Conservation (phyloP, 257 asterid species). For the Jasminum sambac region DNA sequence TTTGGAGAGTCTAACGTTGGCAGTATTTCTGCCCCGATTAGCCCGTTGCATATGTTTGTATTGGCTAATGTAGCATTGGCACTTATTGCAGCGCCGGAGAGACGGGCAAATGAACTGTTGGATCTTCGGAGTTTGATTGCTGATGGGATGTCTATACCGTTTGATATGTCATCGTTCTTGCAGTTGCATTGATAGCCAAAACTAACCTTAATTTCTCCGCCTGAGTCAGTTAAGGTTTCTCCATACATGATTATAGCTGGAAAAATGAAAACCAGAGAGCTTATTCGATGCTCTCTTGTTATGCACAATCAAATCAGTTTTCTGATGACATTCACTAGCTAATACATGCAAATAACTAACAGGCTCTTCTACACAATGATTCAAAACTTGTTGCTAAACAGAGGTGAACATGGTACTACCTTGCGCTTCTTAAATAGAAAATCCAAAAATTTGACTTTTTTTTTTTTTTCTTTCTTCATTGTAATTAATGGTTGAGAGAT, state of each 20-base stretch:
- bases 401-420: too few relatives aligned
- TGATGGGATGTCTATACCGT: constrained; percentile 56
- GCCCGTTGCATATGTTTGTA: constrained; percentile 93
- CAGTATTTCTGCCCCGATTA: constrained; percentile 78
- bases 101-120: constrained; percentile 77
- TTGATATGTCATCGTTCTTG: constrained; percentile 38
- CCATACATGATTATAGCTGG: constrained; percentile 55
- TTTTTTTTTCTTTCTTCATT: neutral
- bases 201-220: constrained; percentile 71
- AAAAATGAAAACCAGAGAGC: neutral
- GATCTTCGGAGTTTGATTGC: constrained; percentile 49
- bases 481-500: neutral
- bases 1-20: constrained; percentile 85
- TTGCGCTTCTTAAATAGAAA: neutral
- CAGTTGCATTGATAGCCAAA: constrained; percentile 76
- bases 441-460: neutral
- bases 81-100: constrained; percentile 92
- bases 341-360: neutral
- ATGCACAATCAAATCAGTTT: neutral
- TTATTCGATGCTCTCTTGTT: constrained; percentile 10
- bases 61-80: constrained; percentile 89
- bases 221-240: constrained; percentile 42
- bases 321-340: neutral
- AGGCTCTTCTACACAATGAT: too few relatives aligned
- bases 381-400: too few relatives aligned